Evolutionary conservation across 2,329 filamentous ascomycete genomes (phyloP).

Genomic region (Diatrype stigma): DNA sequence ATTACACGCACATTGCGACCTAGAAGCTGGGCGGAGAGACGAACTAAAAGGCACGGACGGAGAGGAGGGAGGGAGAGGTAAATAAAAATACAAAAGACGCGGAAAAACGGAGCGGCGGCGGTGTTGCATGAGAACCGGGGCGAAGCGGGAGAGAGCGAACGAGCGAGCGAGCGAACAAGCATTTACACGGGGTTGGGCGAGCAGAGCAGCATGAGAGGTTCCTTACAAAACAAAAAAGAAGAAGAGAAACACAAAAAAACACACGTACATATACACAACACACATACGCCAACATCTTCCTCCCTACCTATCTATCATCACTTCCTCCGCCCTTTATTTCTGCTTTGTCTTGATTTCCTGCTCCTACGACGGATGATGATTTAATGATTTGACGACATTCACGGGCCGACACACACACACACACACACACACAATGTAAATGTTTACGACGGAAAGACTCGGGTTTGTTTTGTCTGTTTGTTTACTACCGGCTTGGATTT

Average conservation of each 20-base stretch:
- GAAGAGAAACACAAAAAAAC: no score
- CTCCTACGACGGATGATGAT: neutral
- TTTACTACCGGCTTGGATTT: no score
- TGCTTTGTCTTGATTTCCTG: neutral
- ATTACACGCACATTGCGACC: no score
- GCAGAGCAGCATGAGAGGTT: neutral
- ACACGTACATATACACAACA: no score
- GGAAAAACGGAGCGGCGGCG: neutral
- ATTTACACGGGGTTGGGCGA: neutral
- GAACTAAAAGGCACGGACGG: neutral
- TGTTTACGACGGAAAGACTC: no score
- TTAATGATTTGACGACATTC: no score
- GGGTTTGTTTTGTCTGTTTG: no score
- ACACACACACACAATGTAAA: no score
- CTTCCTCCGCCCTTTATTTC: neutral
- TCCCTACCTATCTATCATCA: neutral
- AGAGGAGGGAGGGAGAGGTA: neutral
- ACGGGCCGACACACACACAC: no score
- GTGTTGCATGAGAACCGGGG: neutral
- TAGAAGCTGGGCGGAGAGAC: no score
- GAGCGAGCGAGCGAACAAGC: neutral
- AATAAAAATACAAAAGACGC: neutral
- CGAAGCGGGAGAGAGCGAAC: neutral
- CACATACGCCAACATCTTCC: no score
- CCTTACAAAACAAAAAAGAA: no score